phyloP scores from a whole-genome alignment of 108 stramenopile species.

The Chaetoceros muelleri region DNA sequence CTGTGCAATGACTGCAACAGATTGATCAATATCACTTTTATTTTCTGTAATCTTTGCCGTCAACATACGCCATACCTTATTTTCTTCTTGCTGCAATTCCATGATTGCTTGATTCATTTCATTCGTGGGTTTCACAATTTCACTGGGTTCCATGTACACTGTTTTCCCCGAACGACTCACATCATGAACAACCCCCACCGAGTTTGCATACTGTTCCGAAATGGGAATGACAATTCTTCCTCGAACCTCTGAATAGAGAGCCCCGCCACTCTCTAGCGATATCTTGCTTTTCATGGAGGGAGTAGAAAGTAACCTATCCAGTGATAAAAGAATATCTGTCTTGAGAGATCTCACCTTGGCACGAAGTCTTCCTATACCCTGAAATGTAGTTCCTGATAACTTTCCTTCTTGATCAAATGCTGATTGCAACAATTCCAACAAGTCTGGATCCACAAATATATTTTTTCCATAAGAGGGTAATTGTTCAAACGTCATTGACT shows the following conservation, averaged over 20 bases:
- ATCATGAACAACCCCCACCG: conserved; percentile 85
- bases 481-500: conserved; percentile 43
- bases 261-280: conserved; percentile 64
- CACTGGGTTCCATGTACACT: conserved; percentile 86
- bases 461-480: conserved; percentile 12
- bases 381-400: conserved; percentile 58
- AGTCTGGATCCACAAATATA: conserved; percentile 42
- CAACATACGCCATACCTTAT: conserved; percentile 55
- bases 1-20: conserved; percentile 46
- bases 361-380: conserved; percentile 44
- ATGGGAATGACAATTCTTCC: conserved; percentile 63
- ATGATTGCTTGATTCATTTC: conserved; percentile 64
- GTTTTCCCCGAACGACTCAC: conserved; percentile 82
- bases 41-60: conserved; percentile 45
- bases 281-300: conserved; percentile 59
- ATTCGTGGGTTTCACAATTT: conserved; percentile 82
- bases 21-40: conserved; percentile 29
- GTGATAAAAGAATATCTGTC: conserved; percentile 43
- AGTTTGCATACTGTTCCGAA: conserved; percentile 23
- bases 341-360: conserved; percentile 38
- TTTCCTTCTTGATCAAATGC: conserved; percentile 59
- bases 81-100: conserved; percentile 66
- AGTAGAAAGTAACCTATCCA: conserved; percentile 37
- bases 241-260: conserved; percentile 51
- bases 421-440: conserved; percentile 42